Conservation (phyloP, 768 basidiomycete genomes). For the Auricularia auricula-judae region DNA sequence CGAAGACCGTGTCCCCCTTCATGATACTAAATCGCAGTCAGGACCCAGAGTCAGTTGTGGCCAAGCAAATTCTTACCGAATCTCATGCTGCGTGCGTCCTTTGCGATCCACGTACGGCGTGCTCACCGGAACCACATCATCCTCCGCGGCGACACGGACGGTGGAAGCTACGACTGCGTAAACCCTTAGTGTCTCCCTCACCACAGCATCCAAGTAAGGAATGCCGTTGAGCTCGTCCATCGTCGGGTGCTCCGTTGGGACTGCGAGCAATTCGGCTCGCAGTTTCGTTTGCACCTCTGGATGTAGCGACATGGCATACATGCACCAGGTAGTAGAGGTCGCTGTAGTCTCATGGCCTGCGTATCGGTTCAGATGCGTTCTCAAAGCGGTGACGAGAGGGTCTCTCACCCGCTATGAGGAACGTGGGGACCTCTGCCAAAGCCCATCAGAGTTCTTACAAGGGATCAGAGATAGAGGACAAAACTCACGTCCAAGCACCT, state of each 20-base stretch:
- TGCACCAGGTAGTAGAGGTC: constrained; percentile 43
- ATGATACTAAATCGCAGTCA: constrained; percentile 13
- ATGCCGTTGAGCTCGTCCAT: constrained; percentile 62
- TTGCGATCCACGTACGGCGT: constrained; percentile 33
- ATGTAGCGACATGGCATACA: constrained; percentile 42
- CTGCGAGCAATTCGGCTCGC: constrained; percentile 41
- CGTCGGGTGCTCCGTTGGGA: constrained; percentile 44
- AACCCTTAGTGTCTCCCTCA: constrained; percentile 48
- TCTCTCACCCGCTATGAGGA: constrained; percentile 38
- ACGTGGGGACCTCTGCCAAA: constrained; percentile 45
- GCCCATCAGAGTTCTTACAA: not conserved
- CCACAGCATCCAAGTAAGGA: constrained; percentile 57
- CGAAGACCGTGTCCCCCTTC: constrained; percentile 22
- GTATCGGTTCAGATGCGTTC: too few relatives aligned
- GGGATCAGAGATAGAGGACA: not conserved
- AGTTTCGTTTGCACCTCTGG: constrained; percentile 42
- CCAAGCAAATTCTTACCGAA: constrained; percentile 21
- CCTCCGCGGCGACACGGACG: constrained; percentile 33
- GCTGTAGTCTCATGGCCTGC: constrained; percentile 6
- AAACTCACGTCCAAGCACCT: constrained; percentile 43
- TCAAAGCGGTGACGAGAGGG: not conserved
- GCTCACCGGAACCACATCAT: constrained; percentile 42
- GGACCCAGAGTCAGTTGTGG: too few relatives aligned
- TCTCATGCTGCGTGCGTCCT: constrained; percentile 28
- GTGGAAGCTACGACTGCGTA: constrained; percentile 40